A percentile compares a stretch with the other conserved stretches of the same genome.
These are phyloP conservation scores for Kuraishia floccosa DNA, from an alignment of 805 yeast species.

Conservation along the genomic window DNA sequence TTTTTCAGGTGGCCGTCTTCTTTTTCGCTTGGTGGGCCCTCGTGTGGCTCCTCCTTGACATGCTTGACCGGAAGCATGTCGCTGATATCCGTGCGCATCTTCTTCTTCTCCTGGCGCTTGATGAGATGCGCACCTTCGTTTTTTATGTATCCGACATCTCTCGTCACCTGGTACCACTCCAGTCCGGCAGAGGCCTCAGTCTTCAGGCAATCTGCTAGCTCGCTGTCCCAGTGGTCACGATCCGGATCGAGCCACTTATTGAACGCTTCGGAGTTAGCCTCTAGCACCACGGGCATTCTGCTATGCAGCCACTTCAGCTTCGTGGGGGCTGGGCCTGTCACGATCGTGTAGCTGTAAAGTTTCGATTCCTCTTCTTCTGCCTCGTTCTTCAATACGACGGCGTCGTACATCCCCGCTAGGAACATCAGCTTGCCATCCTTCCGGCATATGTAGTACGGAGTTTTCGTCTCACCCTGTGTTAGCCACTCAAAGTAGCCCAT, in stretches of 20 bases:
- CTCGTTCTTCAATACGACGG: constrained; percentile 1
- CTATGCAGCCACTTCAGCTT: constrained; percentile 59
- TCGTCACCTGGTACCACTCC: constrained; percentile 42
- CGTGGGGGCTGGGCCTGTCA: constrained; percentile 62
- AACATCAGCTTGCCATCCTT: constrained; percentile 42
- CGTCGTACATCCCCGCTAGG: constrained; percentile 47
- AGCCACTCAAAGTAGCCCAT: constrained; percentile 86
- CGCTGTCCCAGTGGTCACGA: constrained; percentile 21
- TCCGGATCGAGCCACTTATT: constrained; percentile 48
- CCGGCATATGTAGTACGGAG: constrained; percentile 57
- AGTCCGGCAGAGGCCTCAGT: constrained; percentile 24
- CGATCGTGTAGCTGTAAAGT: constrained; percentile 47
- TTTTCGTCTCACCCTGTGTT: constrained; percentile 21
- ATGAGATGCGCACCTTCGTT: constrained; percentile 33
- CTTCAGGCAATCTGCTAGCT: constrained; percentile 27
- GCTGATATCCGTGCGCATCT: too few species aligned
- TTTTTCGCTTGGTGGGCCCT: too few species aligned
- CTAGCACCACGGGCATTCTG: constrained; percentile 68
- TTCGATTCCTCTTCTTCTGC: constrained; percentile 12
- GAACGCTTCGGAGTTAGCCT: constrained; percentile 49
- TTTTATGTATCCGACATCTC: constrained; percentile 51
- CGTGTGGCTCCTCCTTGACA: too few species aligned
- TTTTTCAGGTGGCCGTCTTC: too few species aligned
- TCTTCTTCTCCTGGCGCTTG: constrained; percentile 9
- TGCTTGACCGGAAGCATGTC: too few species aligned